Base-by-base conservation (phyloP, 345 rosid species). In the Geranium brycei region DNA sequence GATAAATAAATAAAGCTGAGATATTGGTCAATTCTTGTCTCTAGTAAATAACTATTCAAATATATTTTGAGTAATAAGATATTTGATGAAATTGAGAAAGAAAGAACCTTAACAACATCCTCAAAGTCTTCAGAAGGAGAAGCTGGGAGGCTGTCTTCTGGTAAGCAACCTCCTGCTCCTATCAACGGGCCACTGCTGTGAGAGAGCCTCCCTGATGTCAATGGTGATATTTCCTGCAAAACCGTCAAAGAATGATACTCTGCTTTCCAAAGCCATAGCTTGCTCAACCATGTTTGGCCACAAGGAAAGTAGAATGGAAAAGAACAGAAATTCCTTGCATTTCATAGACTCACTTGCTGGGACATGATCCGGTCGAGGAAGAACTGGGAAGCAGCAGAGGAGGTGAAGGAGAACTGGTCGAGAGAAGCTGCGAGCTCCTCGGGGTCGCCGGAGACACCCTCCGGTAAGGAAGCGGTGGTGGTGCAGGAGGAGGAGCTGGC, bases 311-410 rank as follows among this genome's bases (percentile, higher is more conserved):
- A 47, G 15, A 47, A 13, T 47, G 15, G 53, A 47, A 47, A 47
- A 47, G 13, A 13, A 47, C 3, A 47, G 53, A 11, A 47, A 47
- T 10, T 47, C 0, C 3, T 47, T 47, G 53, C 53, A 8, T 47
- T 47, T 31, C 8, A 31, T 8, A 7, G 5, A 63, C 79, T 74
- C 64, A 88, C 98, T 69, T 96, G 87, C 61, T 89, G 99, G 19
- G 91, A 86, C 97, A 89, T 86, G 51, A 92, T 92, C 69, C 97
- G 99, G 51, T 92, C 99, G 13, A 92, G 97, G 62, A 92, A 84
- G 59, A 89, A 88, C 78, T 92, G 99, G 35, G 97, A 86, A 58
- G 91, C 84, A 35, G 91, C 86, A 4, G 91, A 81, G 19, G 92
- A 82, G 63, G 83, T 76, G 47, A 84, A 84, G 14, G 96, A 80